Evolutionary conservation across 495 filamentous ascomycete species (phyloP).

Genomic region (Chlorociboria aeruginascens): DNA sequence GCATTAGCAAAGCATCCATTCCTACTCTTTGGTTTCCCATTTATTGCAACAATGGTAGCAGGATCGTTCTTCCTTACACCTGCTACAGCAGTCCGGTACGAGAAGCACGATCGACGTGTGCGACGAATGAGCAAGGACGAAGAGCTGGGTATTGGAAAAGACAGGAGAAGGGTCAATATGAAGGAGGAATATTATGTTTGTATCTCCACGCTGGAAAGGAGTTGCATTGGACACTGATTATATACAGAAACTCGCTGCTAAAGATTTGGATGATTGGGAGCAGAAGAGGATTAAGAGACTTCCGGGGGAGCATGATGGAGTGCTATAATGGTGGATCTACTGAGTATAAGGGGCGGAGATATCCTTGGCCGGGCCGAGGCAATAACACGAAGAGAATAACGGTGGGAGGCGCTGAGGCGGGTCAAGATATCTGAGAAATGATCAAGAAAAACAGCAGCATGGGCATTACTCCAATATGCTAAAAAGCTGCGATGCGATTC

Average conservation of each 20-base stretch:
- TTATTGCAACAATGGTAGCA: slow-evolving; percentile 82
- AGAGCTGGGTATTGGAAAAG: slow-evolving; percentile 63
- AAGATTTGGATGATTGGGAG: slow-evolving; percentile 94
- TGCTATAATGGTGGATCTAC: slow-evolving; percentile 38
- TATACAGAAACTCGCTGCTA: slow-evolving; percentile 66
- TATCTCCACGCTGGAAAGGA: slow-evolving; percentile 8
- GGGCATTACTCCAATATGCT: too few relatives aligned
- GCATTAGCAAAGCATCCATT: slow-evolving; percentile 68
- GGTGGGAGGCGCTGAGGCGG: too few relatives aligned
- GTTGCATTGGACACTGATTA: neutral
- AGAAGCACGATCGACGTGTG: slow-evolving; percentile 79
- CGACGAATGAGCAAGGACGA: slow-evolving; percentile 73
- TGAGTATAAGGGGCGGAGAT: too few relatives aligned
- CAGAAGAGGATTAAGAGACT: slow-evolving; percentile 84
- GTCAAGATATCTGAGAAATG: too few relatives aligned
- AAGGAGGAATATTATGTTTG: slow-evolving; percentile 92
- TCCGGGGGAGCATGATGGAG: slow-evolving; percentile 78
- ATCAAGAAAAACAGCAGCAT: too few relatives aligned
- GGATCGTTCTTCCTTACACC: slow-evolving; percentile 92
- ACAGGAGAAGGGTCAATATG: slow-evolving; percentile 60
- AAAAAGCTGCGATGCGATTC: too few relatives aligned
- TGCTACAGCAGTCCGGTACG: slow-evolving; percentile 85
- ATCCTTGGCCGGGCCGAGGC: too few relatives aligned
- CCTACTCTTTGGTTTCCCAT: slow-evolving; percentile 89
- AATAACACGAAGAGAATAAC: too few relatives aligned